A percentile compares a stretch with the other conserved stretches of the same genome.
phyloP scores from a whole-genome alignment of 345 rosid species.

The Cardiospermum halicacabum region DNA sequence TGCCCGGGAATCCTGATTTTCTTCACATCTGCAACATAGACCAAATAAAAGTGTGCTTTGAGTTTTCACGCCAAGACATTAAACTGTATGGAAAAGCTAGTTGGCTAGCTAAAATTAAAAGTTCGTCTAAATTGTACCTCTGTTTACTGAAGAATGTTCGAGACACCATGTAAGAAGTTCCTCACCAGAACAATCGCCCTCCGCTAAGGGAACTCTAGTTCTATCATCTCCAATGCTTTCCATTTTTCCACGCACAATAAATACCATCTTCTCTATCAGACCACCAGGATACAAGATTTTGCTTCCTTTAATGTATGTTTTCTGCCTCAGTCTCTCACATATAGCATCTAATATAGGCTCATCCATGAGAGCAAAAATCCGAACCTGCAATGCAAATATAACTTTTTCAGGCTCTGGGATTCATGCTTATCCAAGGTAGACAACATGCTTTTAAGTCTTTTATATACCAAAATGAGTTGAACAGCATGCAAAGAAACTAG shows the following conservation, averaged over 20 bases:
- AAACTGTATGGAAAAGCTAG: background rate
- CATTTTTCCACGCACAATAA: constrained; percentile 81
- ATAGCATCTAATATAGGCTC: constrained; percentile 63
- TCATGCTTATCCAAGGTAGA: background rate
- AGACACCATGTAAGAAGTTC: constrained; percentile 92
- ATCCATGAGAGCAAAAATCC: constrained; percentile 69
- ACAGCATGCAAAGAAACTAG: background rate
- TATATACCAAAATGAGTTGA: background rate
- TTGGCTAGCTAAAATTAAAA: background rate
- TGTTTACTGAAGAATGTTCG: constrained; percentile 61
- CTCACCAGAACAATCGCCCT: constrained; percentile 83
- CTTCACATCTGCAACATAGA: constrained; percentile 43
- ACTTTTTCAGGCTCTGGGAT: background rate
- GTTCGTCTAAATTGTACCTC: constrained; percentile 33
- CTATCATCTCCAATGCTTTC: constrained; percentile 64
- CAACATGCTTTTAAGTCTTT: background rate
- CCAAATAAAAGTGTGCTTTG: background rate
- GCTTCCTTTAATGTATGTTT: constrained; percentile 63
- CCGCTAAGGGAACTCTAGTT: constrained; percentile 34
- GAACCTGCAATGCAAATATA: constrained; percentile 53
- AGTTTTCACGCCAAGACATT: constrained; percentile 10
- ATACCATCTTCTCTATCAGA: constrained; percentile 73
- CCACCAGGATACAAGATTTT: constrained; percentile 49
- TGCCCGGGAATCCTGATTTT: constrained; percentile 42
- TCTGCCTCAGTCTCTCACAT: constrained; percentile 68